Base-by-base conservation (phyloP, 257 asterid species). In the Fraxinus excelsior region DNA sequence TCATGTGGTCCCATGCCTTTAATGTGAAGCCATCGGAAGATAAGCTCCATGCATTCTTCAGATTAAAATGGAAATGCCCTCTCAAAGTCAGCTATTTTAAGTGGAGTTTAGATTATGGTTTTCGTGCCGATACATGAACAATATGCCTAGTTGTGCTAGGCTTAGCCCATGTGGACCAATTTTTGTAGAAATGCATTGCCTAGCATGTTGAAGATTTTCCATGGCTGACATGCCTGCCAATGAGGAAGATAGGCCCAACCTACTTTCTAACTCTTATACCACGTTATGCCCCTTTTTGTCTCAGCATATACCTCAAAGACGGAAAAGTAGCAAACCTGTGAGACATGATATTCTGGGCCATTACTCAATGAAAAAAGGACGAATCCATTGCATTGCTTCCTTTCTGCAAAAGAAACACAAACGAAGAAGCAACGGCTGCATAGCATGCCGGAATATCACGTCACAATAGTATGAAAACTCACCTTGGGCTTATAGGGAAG, bases 61-160 rank as follows among this genome's bases (percentile, higher is more conserved):
- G 64, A 74, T 72, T 44, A 44, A 76, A 65, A 74, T 83, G 87
- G 84, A 77, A 34, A 66, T 73, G 75, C 40, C 86, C 84, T 73
- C 86, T 82, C 73, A 23, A 70, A 66, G 82, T 83, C 74, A 51
- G 71, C 76, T 49, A 26, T 28, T 73, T 53, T 67, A 32, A 72
- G 38, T 32, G 76, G 77, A 73, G n/a, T 44, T 5, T 44, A 14
- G 53, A 44, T 44, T 14, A n/a, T 44, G 5, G 18, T 42, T 11
- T 14, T 42, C 18, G 1, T 12, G 5, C 18, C 12, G 18, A 3
- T 42, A 42, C 18, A 1, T 37, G 11, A 40, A 40, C 11, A 14
- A 44, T 44, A 13, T 13, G 19, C 53, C 53, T 44, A 14, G 6
- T 4, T 42, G 51, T 42, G 51, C 4, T 3, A 12, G 18, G 19